Base-by-base conservation (phyloP, 441 rosid genomes). In the Mallotus repandus region DNA sequence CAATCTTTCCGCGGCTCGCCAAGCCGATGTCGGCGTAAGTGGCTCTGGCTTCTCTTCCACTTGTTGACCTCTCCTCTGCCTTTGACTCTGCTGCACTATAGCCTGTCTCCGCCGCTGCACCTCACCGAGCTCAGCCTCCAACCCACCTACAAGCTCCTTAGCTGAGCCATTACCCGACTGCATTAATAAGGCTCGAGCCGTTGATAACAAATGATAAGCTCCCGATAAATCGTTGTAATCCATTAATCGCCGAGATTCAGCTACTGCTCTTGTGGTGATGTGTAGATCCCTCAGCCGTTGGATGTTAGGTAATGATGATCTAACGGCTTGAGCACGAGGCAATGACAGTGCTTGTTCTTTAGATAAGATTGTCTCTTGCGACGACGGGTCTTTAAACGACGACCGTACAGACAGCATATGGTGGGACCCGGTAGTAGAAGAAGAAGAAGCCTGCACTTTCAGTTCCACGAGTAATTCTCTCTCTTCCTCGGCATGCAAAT, bases 1-100 rank as follows among this genome's bases (percentile, higher is more conserved):
- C 87, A 93, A 86, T 73, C 90, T 87, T 79, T 93, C 98, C 16
- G 98, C 98, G 15, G 96, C 93, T 77, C 90, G 81, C 98, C 98
- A 93, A 25, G 96, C 98, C 71, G 98, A 93, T 43, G 94, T 89
- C 73, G 98, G 97, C 59, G 98, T 93, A 6, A 89, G 84, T 78
- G 86, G 83, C 86, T 91, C 97, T n/a, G 58, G 13, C 82, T 87
- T 88, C 71, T 85, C 87, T 48, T 68, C 84, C 43, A 22, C 78
- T 60, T 68, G 74, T 45, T 75, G 74, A 45, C 41, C 66, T 9
- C 58, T 59, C 59, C 74, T 61, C 59, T 71, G 78, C 50, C 74
- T 76, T 79, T 76, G 82, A 54, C 66, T 74, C 43, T 62, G 78
- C 71, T 59, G 78, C 70, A 64, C 64, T 66, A n/a, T 16, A 6